These are phyloP conservation scores for Pythium dissimile DNA, from an alignment of 352 stramenopile species.

Conservation along the genomic window DNA sequence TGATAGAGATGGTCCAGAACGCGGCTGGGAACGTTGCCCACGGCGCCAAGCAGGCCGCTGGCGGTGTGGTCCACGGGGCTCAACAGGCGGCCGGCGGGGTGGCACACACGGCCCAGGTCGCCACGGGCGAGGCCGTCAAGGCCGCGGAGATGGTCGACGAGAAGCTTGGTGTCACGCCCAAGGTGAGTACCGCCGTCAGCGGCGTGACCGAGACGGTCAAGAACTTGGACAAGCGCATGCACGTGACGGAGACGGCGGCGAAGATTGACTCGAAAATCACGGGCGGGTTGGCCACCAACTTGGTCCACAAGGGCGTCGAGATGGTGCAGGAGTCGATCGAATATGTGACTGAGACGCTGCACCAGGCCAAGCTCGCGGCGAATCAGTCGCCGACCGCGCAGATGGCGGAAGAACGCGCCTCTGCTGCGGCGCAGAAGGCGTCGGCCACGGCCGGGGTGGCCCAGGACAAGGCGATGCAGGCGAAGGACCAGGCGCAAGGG, in stretches of 20 bases:
- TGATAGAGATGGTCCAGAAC: constrained; percentile 44
- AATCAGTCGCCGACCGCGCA: constrained; percentile 42
- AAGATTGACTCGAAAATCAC: constrained; percentile 68
- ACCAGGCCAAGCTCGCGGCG: constrained; percentile 52
- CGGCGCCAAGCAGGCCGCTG: constrained; percentile 13
- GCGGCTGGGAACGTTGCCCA: constrained; percentile 10
- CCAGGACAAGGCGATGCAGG: constrained; percentile 20
- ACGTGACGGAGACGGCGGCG: constrained; percentile 44
- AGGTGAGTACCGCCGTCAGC: constrained; percentile 21
- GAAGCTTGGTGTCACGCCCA: constrained; percentile 43
- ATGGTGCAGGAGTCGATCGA: constrained; percentile 61
- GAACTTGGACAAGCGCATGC: constrained; percentile 50
- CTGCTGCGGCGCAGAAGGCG: constrained; percentile 8
- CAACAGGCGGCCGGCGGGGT: constrained; percentile 4
- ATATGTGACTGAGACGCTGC: constrained; percentile 62
- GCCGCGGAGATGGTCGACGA: constrained; percentile 49
- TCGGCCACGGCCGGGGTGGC: constrained; percentile 16
- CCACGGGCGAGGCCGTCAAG: constrained; percentile 39
- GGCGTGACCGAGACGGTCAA: constrained; percentile 46
- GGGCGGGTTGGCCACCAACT: constrained; percentile 46
- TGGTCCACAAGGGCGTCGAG: constrained; percentile 50
- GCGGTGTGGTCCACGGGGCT: background rate
- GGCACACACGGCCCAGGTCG: constrained; percentile 28
- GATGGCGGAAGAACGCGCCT: constrained; percentile 30
- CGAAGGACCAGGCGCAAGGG: constrained; percentile 15